Base-by-base conservation (phyloP, 768 basidiomycete species). In the Trametes cinnabarina region DNA sequence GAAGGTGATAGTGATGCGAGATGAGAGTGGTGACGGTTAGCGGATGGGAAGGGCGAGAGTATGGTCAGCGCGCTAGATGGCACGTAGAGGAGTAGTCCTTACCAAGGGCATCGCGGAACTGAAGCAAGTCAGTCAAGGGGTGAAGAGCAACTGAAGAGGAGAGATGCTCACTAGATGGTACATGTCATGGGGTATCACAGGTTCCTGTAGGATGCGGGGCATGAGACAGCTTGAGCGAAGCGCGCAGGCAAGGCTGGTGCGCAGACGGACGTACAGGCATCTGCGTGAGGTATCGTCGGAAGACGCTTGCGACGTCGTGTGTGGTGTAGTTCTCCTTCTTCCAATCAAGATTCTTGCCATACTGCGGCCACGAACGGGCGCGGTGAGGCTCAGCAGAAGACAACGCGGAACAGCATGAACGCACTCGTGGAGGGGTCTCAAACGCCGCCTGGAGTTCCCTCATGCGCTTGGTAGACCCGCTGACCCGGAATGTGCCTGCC, bases 231-330 rank as follows among this genome's bases (percentile, higher is more conserved):
- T 6, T 1, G 6, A 32, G 30, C 30, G 30, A 1, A 32, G 30
- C 30, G 30, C 37, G 30, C n/a, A 50, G 55, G 32, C 41, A 57
- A 52, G 47, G 26, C 20, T n/a, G 22, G 22, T 34, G 49, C 57
- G 58, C 19, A 15, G 41, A 35, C 9, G 26, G 5, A 84, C 91
- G 71, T 66, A 95, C 95, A 30, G 97, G 94, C 90, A 98, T 93
- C 69, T 91, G 90, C 0, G 95, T 98, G 48, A 99, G 84, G 73
- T 93, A 99, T 76, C 96, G 77, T 58, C 96, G 83, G 68, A 98
- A 94, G 53, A 99, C 94, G 65, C 92, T 97, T 19, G 96, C 96
- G 49, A 97, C 94, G 70, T 99, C 96, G 70, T 99, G 96, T 14
- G 93, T 83, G n/a, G 89, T 96, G 71, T 88, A 98, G 19, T 81